Conservation (phyloP, 768 basidiomycete genomes). For the Suillus spraguei region DNA sequence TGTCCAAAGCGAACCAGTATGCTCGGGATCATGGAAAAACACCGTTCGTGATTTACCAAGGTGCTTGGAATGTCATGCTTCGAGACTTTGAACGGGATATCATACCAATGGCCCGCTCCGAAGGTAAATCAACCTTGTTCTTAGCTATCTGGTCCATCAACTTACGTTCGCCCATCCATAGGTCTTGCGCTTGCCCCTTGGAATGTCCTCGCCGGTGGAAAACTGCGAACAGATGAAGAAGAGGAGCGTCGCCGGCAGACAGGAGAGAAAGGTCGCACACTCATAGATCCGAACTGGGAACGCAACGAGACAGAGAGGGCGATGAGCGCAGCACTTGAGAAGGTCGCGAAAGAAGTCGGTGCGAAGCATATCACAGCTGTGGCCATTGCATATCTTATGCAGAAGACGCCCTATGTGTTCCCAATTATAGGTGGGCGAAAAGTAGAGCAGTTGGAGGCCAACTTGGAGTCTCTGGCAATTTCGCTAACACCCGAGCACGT, state of each 20-base stretch:
- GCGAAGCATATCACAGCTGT: slow-evolving; percentile 39
- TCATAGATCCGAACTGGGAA: slow-evolving; percentile 30
- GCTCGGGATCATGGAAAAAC: slow-evolving; percentile 39
- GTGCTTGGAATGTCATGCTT: slow-evolving; percentile 31
- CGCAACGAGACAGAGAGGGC: slow-evolving; percentile 42
- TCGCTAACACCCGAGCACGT: slow-evolving; percentile 47
- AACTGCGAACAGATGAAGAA: slow-evolving; percentile 31
- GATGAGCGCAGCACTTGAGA: slow-evolving; percentile 37
- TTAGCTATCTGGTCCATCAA: background rate
- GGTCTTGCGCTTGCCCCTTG: slow-evolving; percentile 45
- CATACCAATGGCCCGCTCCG: slow-evolving; percentile 33
- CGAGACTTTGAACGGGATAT: slow-evolving; percentile 44
- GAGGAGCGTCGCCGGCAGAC: slow-evolving; percentile 23
- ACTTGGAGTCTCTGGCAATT: slow-evolving; percentile 51
- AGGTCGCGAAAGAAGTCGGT: slow-evolving; percentile 42
- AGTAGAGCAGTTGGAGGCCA: slow-evolving; percentile 49
- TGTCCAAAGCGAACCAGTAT: slow-evolving; percentile 40
- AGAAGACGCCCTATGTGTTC: slow-evolving; percentile 48
- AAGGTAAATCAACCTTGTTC: slow-evolving; percentile 35
- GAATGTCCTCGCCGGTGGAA: slow-evolving; percentile 38
- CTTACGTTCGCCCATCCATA: slow-evolving; percentile 23
- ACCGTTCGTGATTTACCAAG: slow-evolving; percentile 46
- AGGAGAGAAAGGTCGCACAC: slow-evolving; percentile 29
- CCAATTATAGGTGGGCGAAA: slow-evolving; percentile 54
- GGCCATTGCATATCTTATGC: slow-evolving; percentile 54